Evolutionary conservation across 768 basidiomycete species (phyloP).

Genomic region (Strobilomyces confusus): DNA sequence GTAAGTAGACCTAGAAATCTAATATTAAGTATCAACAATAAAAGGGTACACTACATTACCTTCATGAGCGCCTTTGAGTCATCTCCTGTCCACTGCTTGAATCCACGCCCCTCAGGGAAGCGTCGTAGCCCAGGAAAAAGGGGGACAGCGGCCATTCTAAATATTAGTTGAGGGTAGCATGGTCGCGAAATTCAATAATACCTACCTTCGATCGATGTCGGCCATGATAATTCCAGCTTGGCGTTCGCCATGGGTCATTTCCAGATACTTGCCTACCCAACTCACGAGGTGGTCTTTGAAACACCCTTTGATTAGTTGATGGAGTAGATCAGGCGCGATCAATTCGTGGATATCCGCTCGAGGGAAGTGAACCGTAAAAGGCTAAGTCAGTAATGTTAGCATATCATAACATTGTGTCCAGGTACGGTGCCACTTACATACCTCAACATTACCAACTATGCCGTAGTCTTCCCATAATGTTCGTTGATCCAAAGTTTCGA

Average conservation of each 20-base stretch:
- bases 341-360: background rate
- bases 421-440: background rate
- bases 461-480: background rate
- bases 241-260: background rate
- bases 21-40: background rate
- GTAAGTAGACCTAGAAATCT: background rate
- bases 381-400: background rate
- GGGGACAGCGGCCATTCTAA: background rate
- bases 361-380: background rate
- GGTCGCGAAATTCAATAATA: no score
- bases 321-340: background rate
- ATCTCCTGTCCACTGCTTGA: background rate
- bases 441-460: background rate
- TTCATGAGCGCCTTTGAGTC: constrained; percentile 4
- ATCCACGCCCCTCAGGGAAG: background rate
- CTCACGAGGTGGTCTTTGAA: background rate
- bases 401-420: background rate
- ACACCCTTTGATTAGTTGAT: no score
- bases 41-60: background rate
- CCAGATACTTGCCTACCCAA: background rate
- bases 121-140: background rate
- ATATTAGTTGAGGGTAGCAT: no score
- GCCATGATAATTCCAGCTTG: background rate
- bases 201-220: background rate
- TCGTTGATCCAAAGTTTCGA: background rate